Base-by-base conservation (phyloP, 202 grass and related monocot genomes). In the Alloteropsis angusta region DNA sequence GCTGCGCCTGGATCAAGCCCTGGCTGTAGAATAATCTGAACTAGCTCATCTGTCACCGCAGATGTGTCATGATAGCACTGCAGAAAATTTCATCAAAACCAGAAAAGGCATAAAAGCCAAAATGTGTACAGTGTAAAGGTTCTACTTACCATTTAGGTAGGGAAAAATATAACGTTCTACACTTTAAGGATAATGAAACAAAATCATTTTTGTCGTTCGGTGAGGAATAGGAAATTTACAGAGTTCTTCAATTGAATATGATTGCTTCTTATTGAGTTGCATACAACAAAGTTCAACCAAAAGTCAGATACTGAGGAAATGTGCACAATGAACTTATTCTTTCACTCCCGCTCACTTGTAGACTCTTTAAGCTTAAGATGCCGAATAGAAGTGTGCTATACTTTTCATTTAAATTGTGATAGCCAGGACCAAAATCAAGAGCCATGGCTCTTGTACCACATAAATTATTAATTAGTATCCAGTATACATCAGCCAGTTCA, bases 11-110 rank as follows among this genome's bases (percentile, higher is more conserved):
- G 81, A 87, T 87, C 87, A 84, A 94, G 90, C 61, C 95, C 95
- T 64, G 95, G 95, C 57, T 97, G 91, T 50, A 97, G 81, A 83
- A 97, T 94, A 57, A 88, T 78, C 78, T 97, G 87, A 88, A 97
- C 95, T 49, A 97, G 58, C 67, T 98, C 91, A 81, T 98, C 91
- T 48, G 91, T 98, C 60, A 98, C 92, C 23, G 85, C 83, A 39
- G 91, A 92, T 26, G 60, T 90, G 67, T 98, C 95, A 83, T 98
- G 80, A 62, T 98, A 98, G 77, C 95, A 94, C 92, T 98, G 61
- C 47, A 86, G 81, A 15, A 19, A 87, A 74, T 42, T 60, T 63
- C 2, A 50, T 74, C n/a, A 88, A 39, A 73, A 77, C 16, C 37
- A 65, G 34, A 7, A 32, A 76, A 22, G 0, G 0, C 10, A 36